Conservation (phyloP, 306 rosid genomes). For the Coriaria nepalensis region DNA sequence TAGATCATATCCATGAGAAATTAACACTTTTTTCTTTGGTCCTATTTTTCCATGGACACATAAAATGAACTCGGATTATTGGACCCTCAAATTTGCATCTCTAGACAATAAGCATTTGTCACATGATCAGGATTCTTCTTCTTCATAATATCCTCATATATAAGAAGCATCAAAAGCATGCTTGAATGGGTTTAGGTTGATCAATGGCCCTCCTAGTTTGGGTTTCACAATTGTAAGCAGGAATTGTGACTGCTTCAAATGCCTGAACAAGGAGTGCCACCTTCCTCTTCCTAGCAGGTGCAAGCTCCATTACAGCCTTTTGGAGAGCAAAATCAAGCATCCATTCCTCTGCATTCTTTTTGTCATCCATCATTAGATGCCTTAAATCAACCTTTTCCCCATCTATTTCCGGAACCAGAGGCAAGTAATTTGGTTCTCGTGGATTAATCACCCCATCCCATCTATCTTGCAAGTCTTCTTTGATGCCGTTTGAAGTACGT, state of each 20-base stretch:
- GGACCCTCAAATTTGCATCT: no score
- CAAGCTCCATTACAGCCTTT: slow-evolving; percentile 59
- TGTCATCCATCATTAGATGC: slow-evolving; percentile 74
- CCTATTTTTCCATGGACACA: no score
- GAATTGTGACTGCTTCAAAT: slow-evolving; percentile 50
- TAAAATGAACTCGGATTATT: no score
- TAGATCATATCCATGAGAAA: no score
- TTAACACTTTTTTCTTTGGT: no score
- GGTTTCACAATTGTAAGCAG: slow-evolving; percentile 45
- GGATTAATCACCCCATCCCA: slow-evolving; percentile 43
- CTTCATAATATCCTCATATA: no score
- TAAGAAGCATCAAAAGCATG: slow-evolving; percentile 46
- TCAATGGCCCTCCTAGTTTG: slow-evolving; percentile 23
- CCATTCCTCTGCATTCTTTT: slow-evolving; percentile 82
- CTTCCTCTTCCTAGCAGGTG: slow-evolving; percentile 87
- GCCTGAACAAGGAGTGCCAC: slow-evolving; percentile 94
- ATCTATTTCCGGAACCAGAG: slow-evolving; percentile 46
- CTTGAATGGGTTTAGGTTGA: slow-evolving; percentile 44
- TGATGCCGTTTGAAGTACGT: background rate
- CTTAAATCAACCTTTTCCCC: slow-evolving; percentile 63
- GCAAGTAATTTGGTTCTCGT: slow-evolving; percentile 62
- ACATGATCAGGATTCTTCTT: no score
- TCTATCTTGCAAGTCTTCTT: slow-evolving; percentile 26
- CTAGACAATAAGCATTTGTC: no score
- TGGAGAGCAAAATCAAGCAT: slow-evolving; percentile 80